A percentile compares a stretch with the other conserved stretches of the same genome.
Evolutionary conservation across 352 stramenopile species (phyloP).

Genomic region (Pythium aquatile): DNA sequence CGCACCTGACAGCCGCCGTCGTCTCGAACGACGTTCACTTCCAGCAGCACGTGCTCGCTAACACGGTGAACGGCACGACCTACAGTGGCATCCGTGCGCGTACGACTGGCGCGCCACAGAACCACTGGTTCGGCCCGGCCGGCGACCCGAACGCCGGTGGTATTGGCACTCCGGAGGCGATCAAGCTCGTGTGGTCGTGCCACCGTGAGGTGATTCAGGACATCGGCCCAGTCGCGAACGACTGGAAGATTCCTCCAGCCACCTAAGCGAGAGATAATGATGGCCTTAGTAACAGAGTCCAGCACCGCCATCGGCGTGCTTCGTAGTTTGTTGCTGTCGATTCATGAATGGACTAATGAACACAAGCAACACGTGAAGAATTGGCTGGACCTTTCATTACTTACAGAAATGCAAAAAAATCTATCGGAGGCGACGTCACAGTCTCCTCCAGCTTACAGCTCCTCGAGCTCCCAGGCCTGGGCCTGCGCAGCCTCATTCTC

Average conservation of each 20-base stretch:
- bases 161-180: conserved; percentile 98
- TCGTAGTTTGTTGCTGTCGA: background rate
- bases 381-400: conserved; percentile 9
- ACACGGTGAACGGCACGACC: conserved; percentile 99
- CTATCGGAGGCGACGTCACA: conserved; percentile 1
- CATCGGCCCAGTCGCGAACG: conserved; percentile 58
- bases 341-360: background rate
- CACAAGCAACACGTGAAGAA: background rate
- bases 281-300: too few relatives aligned
- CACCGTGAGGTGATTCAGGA: conserved; percentile 98
- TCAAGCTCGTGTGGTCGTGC: conserved; percentile 98
- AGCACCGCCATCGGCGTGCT: background rate
- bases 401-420: conserved; percentile 13
- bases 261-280: conserved; percentile 46
- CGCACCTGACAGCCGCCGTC: conserved; percentile 97
- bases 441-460: conserved; percentile 45
- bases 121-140: conserved; percentile 96
- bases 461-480: conserved; percentile 74
- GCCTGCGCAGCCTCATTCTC: conserved; percentile 62
- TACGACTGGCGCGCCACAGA: conserved; percentile 94
- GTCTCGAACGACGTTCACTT: conserved; percentile 97
- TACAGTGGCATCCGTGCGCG: conserved; percentile 96
- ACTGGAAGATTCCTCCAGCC: conserved; percentile 82
- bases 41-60: conserved; percentile 91
- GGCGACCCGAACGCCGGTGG: conserved; percentile 95